Base-by-base conservation (phyloP, 768 basidiomycete genomes). In the Strobilomyces echinocephalus region DNA sequence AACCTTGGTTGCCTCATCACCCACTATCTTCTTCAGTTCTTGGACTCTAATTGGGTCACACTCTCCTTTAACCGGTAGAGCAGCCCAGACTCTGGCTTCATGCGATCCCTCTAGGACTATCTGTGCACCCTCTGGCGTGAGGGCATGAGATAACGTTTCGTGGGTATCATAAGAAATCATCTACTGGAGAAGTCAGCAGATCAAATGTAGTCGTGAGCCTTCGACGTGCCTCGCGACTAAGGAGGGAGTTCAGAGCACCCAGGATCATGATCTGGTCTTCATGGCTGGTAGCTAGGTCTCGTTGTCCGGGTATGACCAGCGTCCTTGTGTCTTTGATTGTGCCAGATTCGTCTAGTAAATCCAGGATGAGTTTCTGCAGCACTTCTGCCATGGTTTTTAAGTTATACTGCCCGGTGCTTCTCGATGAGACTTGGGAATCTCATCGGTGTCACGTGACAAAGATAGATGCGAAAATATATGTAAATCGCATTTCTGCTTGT, bases 51-150 rank as follows among this genome's bases (percentile, higher is more conserved):
- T 55, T 9, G 92, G 85, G 36, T 74, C 60, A 3, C 87, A 88
- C 54, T 82, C 73, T 3, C 89, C 92, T 57, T 84, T 87, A 5
- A 63, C 58, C 8, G 91, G 89, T 5, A 95, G 76, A 20, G 82
- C 91, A 45, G 79, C 75, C 95, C 95, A 99, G 33, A 98, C 92
- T 53, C 91, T 84, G 44, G 88, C 92, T 75, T 99, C 97, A 69
- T 97, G 94, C 14, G 95, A 97, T 35, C 97, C 97, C 38, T 86
- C 73, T 38, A 77, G 70, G 21, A 84, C 82, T 59, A 97, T 89
- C 61, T 85, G 83, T 20, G 74, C 65, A 20, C 97, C 97, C 75
- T 99, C 97, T 1, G 81, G 70, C 14, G 92, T 93, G 40, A 92
- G 80, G 8, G 74, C 75, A 75, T 94, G 85, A 12, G 83, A 79